Evolutionary conservation across 108 stramenopile genomes (phyloP), one percentile per base, ranked within the genome.

Genomic region (Mediolabrus comicus): DNA sequence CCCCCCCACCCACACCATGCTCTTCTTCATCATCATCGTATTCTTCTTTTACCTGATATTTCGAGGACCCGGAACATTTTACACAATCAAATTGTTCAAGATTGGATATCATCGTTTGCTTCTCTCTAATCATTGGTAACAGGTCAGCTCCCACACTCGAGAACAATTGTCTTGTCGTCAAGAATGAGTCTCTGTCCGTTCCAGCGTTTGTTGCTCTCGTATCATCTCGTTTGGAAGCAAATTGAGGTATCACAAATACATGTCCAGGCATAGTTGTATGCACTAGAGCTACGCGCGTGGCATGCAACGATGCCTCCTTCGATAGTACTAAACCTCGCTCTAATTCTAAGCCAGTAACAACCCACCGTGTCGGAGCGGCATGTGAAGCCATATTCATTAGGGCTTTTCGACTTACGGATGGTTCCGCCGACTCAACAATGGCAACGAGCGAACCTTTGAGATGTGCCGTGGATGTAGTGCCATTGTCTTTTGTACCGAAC

Each of bases 381-480:
- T 89, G 84, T 4, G 75, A 70, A 4, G 92, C 95, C 95, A 95
- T 95, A 59, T 95, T 95, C 57, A 90, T 59, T 22, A 95, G 66
- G 4, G 87, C 84, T 61, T 93, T 95, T 6, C 89, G 85, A 63
- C 90, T 95, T 10, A 88, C 64, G 3, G 59, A 27, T 7, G 59
- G 52, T 17, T 81, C 65, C 27, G 76, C 62, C 9, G 62, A 71
- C 26, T 84, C 69, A 11, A 92, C 65, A 8, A 77, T 82, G 1
- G 79, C 83, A 39, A 91, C 79, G 3, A 92, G 72, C 38, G 75
- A 77, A 53, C 77, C 69, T 26, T 87, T 77, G 28, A 83, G 53
- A 49, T 78, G 67, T 2, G 53, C 38, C 31, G 62, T 25, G 14
- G 19, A 28, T 33, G 54, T 13, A 27, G 72, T 16, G 6, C 30